Percentiles rank a stretch among this genome's conserved stretches.
These are phyloP conservation scores for Plasmodium cynomolgi DNA, from an alignment of 169 alveolate genomes.

Conservation along the genomic window DNA sequence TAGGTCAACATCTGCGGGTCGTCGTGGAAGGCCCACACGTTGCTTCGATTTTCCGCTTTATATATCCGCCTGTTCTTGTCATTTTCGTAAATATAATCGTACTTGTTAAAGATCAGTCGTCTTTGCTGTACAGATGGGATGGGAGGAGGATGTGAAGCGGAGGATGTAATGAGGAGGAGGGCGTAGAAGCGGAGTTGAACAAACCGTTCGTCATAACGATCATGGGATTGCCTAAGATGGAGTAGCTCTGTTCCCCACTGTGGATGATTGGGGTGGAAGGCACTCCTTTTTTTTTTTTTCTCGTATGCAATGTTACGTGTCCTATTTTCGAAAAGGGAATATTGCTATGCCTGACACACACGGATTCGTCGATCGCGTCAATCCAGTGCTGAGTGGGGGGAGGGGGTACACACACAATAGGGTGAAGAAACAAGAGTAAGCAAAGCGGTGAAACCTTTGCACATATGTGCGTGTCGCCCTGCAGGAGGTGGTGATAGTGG, in stretches of 20 bases:
- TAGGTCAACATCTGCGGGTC: conserved; percentile 74
- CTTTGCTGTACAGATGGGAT: conserved; percentile 28
- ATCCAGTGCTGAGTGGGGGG: conserved; percentile 52
- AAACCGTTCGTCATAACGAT: not conserved
- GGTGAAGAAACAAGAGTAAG: not conserved
- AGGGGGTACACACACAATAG: not conserved
- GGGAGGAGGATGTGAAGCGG: not conserved
- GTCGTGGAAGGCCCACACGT: conserved; percentile 60
- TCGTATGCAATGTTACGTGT: not conserved
- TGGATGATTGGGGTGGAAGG: not conserved
- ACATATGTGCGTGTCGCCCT: not conserved
- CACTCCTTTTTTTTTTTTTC: not conserved
- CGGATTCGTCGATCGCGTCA: conserved; percentile 56
- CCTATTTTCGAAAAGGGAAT: conserved; percentile 70
- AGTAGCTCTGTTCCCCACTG: not conserved
- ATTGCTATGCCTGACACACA: conserved; percentile 55
- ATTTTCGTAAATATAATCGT: conserved; percentile 67
- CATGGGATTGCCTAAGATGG: not conserved
- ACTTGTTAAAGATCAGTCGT: conserved; percentile 30
- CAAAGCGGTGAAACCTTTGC: not conserved
- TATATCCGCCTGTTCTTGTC: conserved; percentile 53
- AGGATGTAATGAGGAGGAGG: not conserved
- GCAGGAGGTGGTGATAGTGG: not conserved
- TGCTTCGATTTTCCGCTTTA: conserved; percentile 59
- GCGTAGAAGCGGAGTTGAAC: not conserved